These are phyloP conservation scores for Ophiostoma perfectum DNA, from an alignment of 2,329 filamentous ascomycete genomes.

Conservation along the genomic window DNA sequence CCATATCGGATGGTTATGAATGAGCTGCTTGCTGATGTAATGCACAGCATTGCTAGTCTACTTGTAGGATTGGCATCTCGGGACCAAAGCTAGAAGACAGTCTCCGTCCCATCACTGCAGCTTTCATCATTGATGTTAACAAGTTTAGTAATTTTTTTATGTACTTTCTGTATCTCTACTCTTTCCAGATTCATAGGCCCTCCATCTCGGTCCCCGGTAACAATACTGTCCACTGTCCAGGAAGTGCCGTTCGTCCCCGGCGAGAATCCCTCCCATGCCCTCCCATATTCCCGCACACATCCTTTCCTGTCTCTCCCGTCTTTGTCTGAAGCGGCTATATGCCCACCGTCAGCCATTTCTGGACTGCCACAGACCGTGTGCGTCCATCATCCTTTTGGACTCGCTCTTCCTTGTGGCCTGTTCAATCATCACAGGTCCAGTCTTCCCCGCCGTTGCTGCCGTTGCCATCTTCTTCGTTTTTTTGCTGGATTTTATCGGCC, in stretches of 20 bases:
- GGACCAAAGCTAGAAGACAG: too few relatives aligned
- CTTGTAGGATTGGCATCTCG: background rate
- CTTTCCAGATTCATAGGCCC: too few relatives aligned
- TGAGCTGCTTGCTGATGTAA: constrained; percentile 1
- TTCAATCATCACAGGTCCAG: too few relatives aligned
- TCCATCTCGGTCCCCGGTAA: too few relatives aligned
- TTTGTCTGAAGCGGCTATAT: background rate
- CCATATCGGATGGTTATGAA: constrained; percentile 25
- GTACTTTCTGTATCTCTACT: too few relatives aligned
- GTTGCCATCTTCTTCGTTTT: background rate
- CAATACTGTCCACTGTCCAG: too few relatives aligned
- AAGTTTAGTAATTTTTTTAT: too few relatives aligned
- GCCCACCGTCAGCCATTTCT: background rate
- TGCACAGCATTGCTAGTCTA: background rate
- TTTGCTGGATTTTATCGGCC: background rate
- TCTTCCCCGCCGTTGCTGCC: background rate
- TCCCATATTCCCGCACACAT: background rate
- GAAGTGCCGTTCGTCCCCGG: too few relatives aligned
- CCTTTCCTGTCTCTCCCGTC: background rate
- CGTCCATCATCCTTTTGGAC: background rate
- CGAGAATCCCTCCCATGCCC: background rate
- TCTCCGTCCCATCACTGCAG: too few relatives aligned
- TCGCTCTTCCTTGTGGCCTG: too few relatives aligned
- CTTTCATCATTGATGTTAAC: too few relatives aligned
- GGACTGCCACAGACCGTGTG: too few relatives aligned